These are phyloP conservation scores for Oenanthe javanica DNA, from an alignment of 140 eudicot species.

Conservation along the genomic window DNA sequence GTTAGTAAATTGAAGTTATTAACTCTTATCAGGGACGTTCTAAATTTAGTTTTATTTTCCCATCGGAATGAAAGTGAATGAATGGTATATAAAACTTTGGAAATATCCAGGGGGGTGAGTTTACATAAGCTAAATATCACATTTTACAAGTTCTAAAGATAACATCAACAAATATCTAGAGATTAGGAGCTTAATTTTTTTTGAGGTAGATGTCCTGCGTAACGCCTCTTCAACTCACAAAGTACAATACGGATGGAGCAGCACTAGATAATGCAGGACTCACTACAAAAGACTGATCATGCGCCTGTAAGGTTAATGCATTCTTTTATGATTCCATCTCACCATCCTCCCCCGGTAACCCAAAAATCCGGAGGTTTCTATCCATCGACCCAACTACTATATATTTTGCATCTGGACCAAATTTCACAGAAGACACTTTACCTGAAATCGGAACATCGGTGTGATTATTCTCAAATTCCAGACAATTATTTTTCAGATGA, in stretches of 20 bases:
- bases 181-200: not conserved
- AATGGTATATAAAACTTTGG: not conserved
- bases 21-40: not conserved
- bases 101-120: not conserved
- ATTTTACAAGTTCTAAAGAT: not conserved
- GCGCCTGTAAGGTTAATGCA: not conserved
- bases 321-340: slow-evolving; percentile 36
- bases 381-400: slow-evolving; percentile 96
- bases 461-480: not conserved
- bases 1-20: too few relatives aligned
- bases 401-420: slow-evolving; percentile 93
- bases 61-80: not conserved
- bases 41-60: not conserved
- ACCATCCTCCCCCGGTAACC: slow-evolving; percentile 67
- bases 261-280: not conserved
- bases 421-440: slow-evolving; percentile 59
- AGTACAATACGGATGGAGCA: not conserved
- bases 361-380: slow-evolving; percentile 78
- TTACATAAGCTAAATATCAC: not conserved
- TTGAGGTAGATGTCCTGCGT: not conserved
- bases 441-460: slow-evolving; percentile 40
- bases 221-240: not conserved
- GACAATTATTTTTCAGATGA: not conserved
- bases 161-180: not conserved
- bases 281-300: not conserved